Conservation (phyloP, 2,329 filamentous ascomycete species). For the Fusarium fracticaudum region DNA sequence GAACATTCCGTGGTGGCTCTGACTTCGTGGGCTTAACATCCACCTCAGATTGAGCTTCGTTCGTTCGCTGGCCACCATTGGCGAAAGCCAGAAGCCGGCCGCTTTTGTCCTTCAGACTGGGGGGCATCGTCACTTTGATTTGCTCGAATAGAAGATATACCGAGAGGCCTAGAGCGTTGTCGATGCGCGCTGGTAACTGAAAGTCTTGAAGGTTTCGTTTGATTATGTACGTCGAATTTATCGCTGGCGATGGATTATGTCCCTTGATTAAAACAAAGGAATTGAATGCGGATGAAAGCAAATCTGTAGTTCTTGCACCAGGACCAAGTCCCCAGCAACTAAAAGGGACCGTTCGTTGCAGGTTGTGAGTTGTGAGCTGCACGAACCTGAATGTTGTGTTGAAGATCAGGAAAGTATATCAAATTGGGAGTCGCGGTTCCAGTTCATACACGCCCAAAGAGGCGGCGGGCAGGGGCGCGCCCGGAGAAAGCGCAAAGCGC, state of each 20-base stretch:
- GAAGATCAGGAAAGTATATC: constrained; percentile 4
- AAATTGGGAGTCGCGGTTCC: constrained; percentile 11
- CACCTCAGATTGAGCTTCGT: constrained; percentile 30
- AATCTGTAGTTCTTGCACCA: background rate
- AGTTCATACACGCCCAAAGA: background rate
- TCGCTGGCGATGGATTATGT: constrained; percentile 6
- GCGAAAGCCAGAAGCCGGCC: constrained; percentile 47
- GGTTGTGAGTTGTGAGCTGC: background rate
- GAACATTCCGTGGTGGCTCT: constrained; percentile 27
- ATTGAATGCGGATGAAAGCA: background rate
- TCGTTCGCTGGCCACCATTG: constrained; percentile 33
- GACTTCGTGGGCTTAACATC: constrained; percentile 25
- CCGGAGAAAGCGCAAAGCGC: constrained; percentile 20
- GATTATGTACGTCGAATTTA: constrained; percentile 17
- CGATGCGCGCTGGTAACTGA: constrained; percentile 9
- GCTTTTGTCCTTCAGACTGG: constrained; percentile 45
- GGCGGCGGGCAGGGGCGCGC: constrained; percentile 7
- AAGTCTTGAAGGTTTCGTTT: constrained; percentile 17
- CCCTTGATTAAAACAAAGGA: constrained; percentile 12
- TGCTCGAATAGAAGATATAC: background rate
- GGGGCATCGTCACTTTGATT: constrained; percentile 40
- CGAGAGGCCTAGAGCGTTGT: background rate
- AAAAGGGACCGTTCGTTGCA: background rate
- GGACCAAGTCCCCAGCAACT: background rate
- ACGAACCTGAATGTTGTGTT: constrained; percentile 3